Evolutionary conservation across 1,284 basidiomycete genomes (phyloP), one percentile per base, ranked within the genome.

Genomic region (Hypsizygus ulmarius): DNA sequence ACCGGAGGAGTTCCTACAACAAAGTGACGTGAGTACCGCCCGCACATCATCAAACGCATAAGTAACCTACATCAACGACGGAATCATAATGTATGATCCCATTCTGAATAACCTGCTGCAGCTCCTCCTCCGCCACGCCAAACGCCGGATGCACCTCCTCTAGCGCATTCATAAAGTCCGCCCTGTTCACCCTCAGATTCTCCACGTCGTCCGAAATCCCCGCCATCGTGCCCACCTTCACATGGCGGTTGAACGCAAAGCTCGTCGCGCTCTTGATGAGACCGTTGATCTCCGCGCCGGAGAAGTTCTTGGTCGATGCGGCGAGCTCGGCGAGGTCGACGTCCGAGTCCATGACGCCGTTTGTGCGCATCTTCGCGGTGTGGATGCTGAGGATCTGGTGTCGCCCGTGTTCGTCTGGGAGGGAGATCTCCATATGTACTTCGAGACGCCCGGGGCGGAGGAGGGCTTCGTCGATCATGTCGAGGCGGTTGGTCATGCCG

Each of bases 371-470:
- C 72, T 96, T 96, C 52, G 79, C 65, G 0, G 97, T 99, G 67
- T 99, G 97, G 59, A 99, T 99, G 58, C 78, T 91, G 55, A 99
- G 76, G 59, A 99, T 99, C 69, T 99, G 97, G 43, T 81, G 74
- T 18, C 97, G 90, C 43, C 97, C 97, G 3, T 87, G 73, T 64
- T 96, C 95, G 63, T 99, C 96, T 0, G 97, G 97, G 1, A 99
- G 76, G 3, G 93, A 97, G 55, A 99, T 98, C 69, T 99, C 97
- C 85, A 99, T 97, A 69, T 99, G 97, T n/a, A 99, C 96, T 67
- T 99, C 97, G 40, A 99, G 86, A 75, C 97, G 94, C 49, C 97
- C 97, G 1, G 97, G 96, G 62, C 97, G 94, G 10, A 98, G 79
- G 1, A 99, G 79, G 5, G 96, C 97, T 65, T 99, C 97, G 63